Conservation (phyloP, 163 green algal genomes). For the Prototheca wickerhamii region DNA sequence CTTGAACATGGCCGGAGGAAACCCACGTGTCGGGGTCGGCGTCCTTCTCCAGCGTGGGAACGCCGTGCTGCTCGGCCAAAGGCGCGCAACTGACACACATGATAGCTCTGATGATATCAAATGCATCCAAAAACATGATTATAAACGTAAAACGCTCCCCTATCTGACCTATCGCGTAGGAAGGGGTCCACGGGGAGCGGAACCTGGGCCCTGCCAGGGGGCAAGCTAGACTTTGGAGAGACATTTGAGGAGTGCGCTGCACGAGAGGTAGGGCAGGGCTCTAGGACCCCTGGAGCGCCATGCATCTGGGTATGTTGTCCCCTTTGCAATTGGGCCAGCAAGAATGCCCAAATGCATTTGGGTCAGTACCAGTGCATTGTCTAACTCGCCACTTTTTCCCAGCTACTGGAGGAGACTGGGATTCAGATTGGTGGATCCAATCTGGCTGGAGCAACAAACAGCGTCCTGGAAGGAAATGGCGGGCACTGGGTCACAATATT, state of each 20-base stretch:
- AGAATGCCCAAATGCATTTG: background rate
- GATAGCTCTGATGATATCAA: no score
- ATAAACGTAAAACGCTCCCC: no score
- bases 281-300: background rate
- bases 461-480: constrained; percentile 10
- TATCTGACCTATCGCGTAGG: constrained; percentile 20
- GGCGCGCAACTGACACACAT: background rate
- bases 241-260: constrained; percentile 36
- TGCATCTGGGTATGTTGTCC: background rate
- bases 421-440: constrained; percentile 8
- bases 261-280: constrained; percentile 33
- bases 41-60: background rate
- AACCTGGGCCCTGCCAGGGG: constrained; percentile 37
- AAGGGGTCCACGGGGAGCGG: constrained; percentile 24
- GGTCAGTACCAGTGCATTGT: no score
- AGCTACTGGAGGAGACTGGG: constrained; percentile 41
- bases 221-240: constrained; percentile 43
- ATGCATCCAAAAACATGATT: no score
- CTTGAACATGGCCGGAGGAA: background rate
- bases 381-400: no score
- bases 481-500: constrained; percentile 45
- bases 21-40: background rate
- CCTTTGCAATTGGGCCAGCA: background rate
- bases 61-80: background rate
- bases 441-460: constrained; percentile 19